phyloP scores from a whole-genome alignment of 768 basidiomycete species.

The Mycena polygramma region DNA sequence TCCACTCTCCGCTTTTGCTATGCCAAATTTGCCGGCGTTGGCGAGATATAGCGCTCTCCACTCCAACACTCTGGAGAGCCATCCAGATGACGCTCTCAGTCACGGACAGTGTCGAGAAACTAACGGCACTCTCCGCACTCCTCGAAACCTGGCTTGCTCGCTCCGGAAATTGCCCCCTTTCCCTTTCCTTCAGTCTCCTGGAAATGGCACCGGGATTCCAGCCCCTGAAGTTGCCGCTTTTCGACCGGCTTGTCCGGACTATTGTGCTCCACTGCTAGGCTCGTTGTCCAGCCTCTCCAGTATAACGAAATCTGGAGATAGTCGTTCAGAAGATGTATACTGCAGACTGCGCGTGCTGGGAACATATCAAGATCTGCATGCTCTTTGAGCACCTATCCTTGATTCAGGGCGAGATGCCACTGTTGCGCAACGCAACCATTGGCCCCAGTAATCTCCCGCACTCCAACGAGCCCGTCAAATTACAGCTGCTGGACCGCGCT shows the following conservation, averaged over 20 bases:
- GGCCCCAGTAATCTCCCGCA: neutral
- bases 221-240: neutral
- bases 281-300: too few relatives aligned
- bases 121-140: neutral
- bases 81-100: neutral
- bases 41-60: slow-evolving; percentile 2
- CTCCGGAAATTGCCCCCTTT: slow-evolving; percentile 1
- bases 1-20: neutral
- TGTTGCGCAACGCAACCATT: neutral
- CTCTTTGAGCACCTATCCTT: neutral
- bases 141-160: neutral
- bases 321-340: too few relatives aligned
- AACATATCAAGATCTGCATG: neutral
- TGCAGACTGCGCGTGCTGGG: neutral
- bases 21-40: slow-evolving; percentile 3
- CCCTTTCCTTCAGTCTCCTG: neutral
- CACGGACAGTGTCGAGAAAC: neutral
- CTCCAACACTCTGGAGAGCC: slow-evolving; percentile 8
- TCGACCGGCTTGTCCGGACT: neutral
- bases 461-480: too few relatives aligned
- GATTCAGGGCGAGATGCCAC: slow-evolving; percentile 3
- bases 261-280: too few relatives aligned
- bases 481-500: neutral
- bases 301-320: too few relatives aligned
- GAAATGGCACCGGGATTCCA: too few relatives aligned